Percentiles rank a stretch among this genome's conserved stretches.
Evolutionary conservation across 148 eudicot species (phyloP).

Genomic region (Amaranthus hypochondriacus): DNA sequence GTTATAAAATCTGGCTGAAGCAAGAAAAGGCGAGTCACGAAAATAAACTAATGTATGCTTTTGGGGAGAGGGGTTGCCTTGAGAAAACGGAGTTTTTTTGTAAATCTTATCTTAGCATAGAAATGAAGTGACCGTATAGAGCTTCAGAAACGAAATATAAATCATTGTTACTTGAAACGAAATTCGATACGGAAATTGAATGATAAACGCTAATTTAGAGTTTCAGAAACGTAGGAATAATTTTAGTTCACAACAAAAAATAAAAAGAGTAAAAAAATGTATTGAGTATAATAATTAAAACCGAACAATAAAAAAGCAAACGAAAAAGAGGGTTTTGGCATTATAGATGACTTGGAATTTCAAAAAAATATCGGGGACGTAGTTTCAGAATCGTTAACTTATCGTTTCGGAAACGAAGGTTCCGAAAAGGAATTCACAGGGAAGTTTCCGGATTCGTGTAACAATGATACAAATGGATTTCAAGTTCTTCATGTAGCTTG

Average conservation of each 20-base stretch:
- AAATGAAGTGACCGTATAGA: background rate
- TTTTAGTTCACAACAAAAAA: background rate
- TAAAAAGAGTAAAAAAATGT: background rate
- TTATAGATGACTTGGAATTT: too few species aligned
- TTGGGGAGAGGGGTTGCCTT: background rate
- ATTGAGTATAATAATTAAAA: background rate
- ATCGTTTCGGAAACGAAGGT: too few species aligned
- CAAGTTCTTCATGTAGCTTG: too few species aligned
- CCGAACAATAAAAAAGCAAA: background rate
- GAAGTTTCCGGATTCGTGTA: too few species aligned
- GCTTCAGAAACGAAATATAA: background rate
- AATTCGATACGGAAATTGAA: too few species aligned
- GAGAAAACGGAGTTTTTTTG: background rate
- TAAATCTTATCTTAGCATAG: background rate
- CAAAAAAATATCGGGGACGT: too few species aligned
- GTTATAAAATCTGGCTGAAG: slow-evolving; percentile 39
- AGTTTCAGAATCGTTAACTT: too few species aligned
- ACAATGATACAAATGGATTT: too few species aligned
- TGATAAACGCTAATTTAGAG: background rate
- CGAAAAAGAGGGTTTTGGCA: too few species aligned
- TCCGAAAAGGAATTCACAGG: too few species aligned
- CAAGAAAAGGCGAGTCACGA: slow-evolving; percentile 5
- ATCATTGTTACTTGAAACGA: too few species aligned
- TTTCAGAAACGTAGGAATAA: background rate
- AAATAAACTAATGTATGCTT: background rate